Evolutionary conservation across 2,329 filamentous ascomycete genomes (phyloP).

Genomic region (Diplodia scrobiculata): DNA sequence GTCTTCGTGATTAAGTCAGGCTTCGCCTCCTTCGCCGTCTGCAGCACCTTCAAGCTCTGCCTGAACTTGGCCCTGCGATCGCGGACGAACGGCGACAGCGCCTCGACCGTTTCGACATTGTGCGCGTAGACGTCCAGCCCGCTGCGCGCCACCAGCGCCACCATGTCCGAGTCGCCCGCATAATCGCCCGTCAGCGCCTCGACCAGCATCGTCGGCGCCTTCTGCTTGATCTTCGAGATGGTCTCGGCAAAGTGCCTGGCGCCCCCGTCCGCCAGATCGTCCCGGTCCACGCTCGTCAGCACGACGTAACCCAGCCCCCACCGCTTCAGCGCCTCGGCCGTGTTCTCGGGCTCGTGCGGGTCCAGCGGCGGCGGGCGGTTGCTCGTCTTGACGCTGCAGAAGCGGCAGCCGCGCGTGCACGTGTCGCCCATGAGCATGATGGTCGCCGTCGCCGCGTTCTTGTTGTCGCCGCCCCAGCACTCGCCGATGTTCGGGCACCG

Average conservation of each 20-base stretch:
- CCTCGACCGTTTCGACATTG: constrained; percentile 95
- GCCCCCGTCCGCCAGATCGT: constrained; percentile 87
- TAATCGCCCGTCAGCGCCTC: constrained; percentile 89
- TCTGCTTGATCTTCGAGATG: constrained; percentile 84
- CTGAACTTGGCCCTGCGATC: constrained; percentile 88
- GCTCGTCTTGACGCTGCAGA: constrained; percentile 94
- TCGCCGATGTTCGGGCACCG: constrained; percentile 96
- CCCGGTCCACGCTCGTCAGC: constrained; percentile 87
- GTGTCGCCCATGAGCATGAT: constrained; percentile 99
- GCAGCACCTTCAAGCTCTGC: constrained; percentile 78
- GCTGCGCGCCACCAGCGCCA: constrained; percentile 76
- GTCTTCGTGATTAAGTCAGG: constrained; percentile 94
- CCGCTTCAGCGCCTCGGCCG: constrained; percentile 83
- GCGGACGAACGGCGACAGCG: constrained; percentile 81
- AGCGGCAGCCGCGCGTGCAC: constrained; percentile 92
- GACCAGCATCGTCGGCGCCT: constrained; percentile 70
- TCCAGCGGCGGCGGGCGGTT: constrained; percentile 78
- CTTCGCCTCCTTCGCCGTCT: constrained; percentile 75
- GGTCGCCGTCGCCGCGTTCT: constrained; percentile 88
- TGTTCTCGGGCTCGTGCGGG: constrained; percentile 94
- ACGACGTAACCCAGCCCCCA: constrained; percentile 98
- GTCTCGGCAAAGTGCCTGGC: constrained; percentile 91
- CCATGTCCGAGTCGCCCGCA: constrained; percentile 81
- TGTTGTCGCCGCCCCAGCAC: constrained; percentile 91
- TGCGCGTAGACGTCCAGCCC: constrained; percentile 96